Evolutionary conservation across 2,329 filamentous ascomycete species (phyloP).

Genomic region (Neospermospora avenae): DNA sequence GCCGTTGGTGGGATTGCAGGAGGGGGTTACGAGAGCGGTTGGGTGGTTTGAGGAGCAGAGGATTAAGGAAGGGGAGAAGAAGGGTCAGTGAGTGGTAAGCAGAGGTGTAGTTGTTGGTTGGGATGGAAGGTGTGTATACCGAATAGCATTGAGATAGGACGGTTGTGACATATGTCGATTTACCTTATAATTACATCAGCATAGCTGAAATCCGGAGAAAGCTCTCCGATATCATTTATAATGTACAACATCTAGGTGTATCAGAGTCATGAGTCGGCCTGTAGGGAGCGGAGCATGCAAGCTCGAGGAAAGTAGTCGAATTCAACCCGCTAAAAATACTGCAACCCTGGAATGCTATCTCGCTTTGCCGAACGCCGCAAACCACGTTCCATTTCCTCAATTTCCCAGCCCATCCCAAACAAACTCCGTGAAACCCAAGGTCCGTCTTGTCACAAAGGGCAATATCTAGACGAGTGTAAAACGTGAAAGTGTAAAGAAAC

Average conservation of each 20-base stretch:
- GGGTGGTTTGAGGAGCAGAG: constrained; percentile 27
- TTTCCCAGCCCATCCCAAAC: neutral
- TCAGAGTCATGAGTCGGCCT: too few relatives aligned
- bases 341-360: neutral
- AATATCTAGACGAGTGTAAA: too few relatives aligned
- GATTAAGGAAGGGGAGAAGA: constrained; percentile 29
- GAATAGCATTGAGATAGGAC: neutral
- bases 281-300: neutral
- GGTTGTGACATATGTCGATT: neutral
- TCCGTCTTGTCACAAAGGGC: neutral
- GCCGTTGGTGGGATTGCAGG: constrained; percentile 63
- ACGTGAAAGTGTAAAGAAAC: too few relatives aligned
- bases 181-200: neutral
- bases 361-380: neutral
- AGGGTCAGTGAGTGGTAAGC: constrained; percentile 23
- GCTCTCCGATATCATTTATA: too few relatives aligned
- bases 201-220: neutral
- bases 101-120: neutral
- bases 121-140: neutral
- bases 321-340: constrained; percentile 1
- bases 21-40: constrained; percentile 48
- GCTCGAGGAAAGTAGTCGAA: neutral
- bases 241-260: too few relatives aligned
- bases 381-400: neutral
- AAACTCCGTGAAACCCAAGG: neutral